Conservation (phyloP, 441 rosid genomes). For the Erodium texanum region DNA sequence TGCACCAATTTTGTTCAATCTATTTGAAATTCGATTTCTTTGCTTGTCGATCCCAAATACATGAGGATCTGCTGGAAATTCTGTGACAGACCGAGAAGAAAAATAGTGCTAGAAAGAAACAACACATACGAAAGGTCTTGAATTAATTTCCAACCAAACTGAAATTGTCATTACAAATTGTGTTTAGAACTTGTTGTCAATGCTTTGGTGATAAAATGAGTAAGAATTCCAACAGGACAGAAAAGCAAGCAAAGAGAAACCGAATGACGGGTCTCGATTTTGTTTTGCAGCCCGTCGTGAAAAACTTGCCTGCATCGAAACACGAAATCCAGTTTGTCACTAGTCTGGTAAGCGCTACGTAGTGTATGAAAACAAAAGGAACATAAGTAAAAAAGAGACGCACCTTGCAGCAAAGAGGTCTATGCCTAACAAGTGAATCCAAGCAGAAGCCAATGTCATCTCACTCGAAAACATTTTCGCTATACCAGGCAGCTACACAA, state of each 20-base stretch:
- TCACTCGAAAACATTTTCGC: slow-evolving; percentile 80
- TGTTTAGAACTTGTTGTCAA: slow-evolving; percentile 27
- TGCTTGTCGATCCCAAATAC: no score
- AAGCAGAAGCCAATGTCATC: slow-evolving; percentile 79
- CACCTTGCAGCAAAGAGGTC: slow-evolving; percentile 96
- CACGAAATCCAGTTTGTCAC: background rate
- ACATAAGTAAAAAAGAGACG: slow-evolving; percentile 1
- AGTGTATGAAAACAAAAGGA: background rate
- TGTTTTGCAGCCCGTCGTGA: slow-evolving; percentile 62
- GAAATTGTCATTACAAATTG: slow-evolving; percentile 15
- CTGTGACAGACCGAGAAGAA: no score
- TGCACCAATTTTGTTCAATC: no score
- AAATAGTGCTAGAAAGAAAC: no score
- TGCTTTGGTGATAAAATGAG: slow-evolving; percentile 69
- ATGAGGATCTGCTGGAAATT: no score
- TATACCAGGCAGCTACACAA: slow-evolving; percentile 56
- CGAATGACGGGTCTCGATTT: slow-evolving; percentile 81
- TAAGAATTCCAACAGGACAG: slow-evolving; percentile 73
- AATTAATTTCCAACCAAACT: slow-evolving; percentile 9
- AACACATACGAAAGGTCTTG: no score
- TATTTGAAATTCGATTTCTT: no score
- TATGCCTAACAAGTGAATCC: slow-evolving; percentile 81
- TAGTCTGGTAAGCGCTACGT: no score
- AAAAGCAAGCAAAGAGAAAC: slow-evolving; percentile 73
- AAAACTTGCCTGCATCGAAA: slow-evolving; percentile 60